These are phyloP conservation scores for Lablab purpureus DNA, from an alignment of 306 rosid genomes.

Conservation along the genomic window DNA sequence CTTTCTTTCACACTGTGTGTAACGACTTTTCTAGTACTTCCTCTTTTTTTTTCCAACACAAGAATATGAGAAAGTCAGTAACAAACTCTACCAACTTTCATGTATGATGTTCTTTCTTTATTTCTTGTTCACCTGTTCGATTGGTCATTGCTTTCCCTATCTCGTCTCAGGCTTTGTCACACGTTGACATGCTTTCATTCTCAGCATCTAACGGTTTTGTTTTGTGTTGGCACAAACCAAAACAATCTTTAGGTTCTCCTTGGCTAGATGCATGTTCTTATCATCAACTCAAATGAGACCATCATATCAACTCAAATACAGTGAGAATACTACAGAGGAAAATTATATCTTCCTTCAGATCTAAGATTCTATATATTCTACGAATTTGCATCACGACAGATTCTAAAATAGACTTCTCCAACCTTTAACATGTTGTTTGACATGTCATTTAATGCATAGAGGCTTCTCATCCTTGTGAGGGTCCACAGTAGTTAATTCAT, in stretches of 20 bases:
- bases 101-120: conserved; percentile 3
- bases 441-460: background rate
- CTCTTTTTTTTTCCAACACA: conserved; percentile 37
- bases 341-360: conserved; percentile 39
- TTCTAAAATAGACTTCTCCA: conserved; percentile 32
- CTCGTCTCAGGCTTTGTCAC: conserved; percentile 35
- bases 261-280: conserved; percentile 8
- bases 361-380: conserved; percentile 47
- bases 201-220: conserved; percentile 52
- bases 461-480: background rate
- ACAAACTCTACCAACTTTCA: conserved; percentile 78
- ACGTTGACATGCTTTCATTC: conserved; percentile 46
- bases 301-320: conserved; percentile 26
- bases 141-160: conserved; percentile 18
- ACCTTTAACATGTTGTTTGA: conserved; percentile 12
- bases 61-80: conserved; percentile 53
- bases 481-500: background rate
- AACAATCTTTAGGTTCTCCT: background rate
- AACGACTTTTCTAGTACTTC: conserved; percentile 36
- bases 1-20: conserved; percentile 29
- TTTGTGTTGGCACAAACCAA: conserved; percentile 10
- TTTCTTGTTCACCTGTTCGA: conserved; percentile 70
- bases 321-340: background rate
- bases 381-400: background rate
- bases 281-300: background rate